Conservation (phyloP, 805 yeast species). For the Candida silvicultrix region DNA sequence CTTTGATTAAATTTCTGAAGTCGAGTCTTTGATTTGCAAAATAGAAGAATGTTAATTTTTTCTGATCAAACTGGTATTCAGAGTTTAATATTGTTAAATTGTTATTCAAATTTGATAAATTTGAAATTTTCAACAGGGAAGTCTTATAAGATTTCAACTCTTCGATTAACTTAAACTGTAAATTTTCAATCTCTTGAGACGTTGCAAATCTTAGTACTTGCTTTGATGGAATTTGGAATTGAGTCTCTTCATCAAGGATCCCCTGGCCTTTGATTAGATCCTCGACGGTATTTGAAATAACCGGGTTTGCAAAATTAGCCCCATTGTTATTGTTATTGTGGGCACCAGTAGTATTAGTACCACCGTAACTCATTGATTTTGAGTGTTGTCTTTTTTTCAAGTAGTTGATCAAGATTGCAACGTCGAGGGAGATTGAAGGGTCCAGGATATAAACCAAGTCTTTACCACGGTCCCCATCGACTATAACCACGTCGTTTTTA, state of each 20-base stretch:
- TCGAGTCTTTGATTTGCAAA: constrained; percentile 61
- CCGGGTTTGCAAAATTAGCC: neutral
- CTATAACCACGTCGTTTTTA: constrained; percentile 62
- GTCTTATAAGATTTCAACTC: constrained; percentile 68
- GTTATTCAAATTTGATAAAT: constrained; percentile 31
- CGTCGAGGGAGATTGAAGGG: constrained; percentile 52
- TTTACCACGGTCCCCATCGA: constrained; percentile 82
- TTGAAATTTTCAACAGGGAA: constrained; percentile 44
- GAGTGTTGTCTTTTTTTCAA: constrained; percentile 68
- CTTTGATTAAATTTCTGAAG: constrained; percentile 67
- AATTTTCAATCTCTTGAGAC: constrained; percentile 57
- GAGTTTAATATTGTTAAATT: constrained; percentile 61
- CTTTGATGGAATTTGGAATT: constrained; percentile 66
- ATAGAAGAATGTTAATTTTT: constrained; percentile 69
- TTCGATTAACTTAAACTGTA: constrained; percentile 59
- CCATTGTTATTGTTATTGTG: neutral
- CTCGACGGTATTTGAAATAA: constrained; percentile 15
- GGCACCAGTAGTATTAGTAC: neutral
- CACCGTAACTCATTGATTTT: constrained; percentile 32
- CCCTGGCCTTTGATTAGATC: constrained; percentile 20
- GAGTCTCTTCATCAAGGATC: constrained; percentile 32
- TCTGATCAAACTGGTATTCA: constrained; percentile 78
- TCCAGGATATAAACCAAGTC: constrained; percentile 70
- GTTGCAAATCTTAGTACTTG: constrained; percentile 74
- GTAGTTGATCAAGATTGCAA: constrained; percentile 68